These are phyloP conservation scores for Spiraea crenata DNA, from an alignment of 331 rosid species.

Conservation along the genomic window DNA sequence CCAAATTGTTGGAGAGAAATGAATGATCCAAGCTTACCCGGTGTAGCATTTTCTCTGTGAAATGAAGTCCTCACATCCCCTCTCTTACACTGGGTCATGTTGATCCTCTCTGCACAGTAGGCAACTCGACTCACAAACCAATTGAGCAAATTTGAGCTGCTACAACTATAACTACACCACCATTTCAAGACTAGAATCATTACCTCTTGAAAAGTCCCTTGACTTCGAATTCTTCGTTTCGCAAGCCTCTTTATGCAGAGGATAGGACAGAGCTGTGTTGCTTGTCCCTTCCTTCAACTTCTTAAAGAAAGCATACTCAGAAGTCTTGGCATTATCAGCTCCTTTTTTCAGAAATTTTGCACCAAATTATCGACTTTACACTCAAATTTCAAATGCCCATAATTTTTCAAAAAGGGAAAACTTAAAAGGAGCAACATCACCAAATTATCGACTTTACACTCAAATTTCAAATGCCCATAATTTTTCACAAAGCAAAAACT, in stretches of 20 bases:
- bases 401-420: too few relatives aligned
- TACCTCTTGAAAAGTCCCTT: constrained; percentile 47
- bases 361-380: constrained; percentile 22
- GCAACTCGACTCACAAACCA: constrained; percentile 16
- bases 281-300: constrained; percentile 65
- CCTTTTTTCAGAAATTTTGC: constrained; percentile 23
- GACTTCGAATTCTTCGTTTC: constrained; percentile 31
- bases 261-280: constrained; percentile 24
- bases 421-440: too few relatives aligned
- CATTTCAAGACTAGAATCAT: not conserved
- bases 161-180: not conserved
- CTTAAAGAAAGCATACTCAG: constrained; percentile 81
- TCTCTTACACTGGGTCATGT: constrained; percentile 16
- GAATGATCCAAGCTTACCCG: constrained; percentile 31
- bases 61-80: constrained; percentile 32
- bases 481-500: not conserved
- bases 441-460: too few relatives aligned
- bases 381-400: constrained; percentile 10
- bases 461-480: too few relatives aligned
- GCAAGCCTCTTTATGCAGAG: constrained; percentile 26
- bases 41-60: constrained; percentile 30
- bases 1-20: constrained; percentile 31
- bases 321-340: constrained; percentile 62
- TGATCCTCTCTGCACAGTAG: constrained; percentile 39
- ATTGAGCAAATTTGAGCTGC: not conserved